Percentiles rank a stretch among this genome's conserved stretches.
phyloP scores from a whole-genome alignment of 805 yeast genomes.

The Henningerozyma blattae region DNA sequence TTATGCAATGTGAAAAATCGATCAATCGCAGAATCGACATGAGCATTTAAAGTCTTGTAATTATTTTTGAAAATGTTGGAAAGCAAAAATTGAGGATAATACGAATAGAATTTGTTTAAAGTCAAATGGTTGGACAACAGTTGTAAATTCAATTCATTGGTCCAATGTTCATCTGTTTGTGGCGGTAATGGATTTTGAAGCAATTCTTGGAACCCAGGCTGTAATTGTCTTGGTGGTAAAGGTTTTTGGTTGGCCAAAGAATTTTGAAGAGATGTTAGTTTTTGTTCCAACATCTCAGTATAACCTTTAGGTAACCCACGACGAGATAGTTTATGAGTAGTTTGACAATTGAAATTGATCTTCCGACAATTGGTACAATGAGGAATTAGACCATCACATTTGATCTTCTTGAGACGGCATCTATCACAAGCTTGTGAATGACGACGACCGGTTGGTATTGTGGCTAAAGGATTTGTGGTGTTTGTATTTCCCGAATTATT shows the following conservation, averaged over 20 bases:
- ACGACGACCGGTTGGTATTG: too few species aligned
- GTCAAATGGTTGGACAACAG: neutral
- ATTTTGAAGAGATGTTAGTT: conserved; percentile 43
- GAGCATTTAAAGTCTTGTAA: conserved; percentile 3
- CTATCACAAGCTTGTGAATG: conserved; percentile 78
- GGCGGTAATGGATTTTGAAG: neutral
- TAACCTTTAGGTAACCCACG: conserved; percentile 75
- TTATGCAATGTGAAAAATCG: conserved; percentile 11
- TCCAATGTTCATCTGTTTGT: neutral
- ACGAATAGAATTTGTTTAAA: neutral
- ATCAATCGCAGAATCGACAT: conserved; percentile 2
- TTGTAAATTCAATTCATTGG: neutral
- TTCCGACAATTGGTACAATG: conserved; percentile 52
- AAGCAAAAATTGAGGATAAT: neutral
- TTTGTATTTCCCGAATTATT: too few species aligned
- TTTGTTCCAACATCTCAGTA: conserved; percentile 60
- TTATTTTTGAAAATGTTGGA: conserved; percentile 6
- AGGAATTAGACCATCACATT: conserved; percentile 45
- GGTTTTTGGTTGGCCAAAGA: neutral
- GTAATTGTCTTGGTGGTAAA: neutral
- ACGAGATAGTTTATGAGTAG: conserved; percentile 62
- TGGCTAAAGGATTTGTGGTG: too few species aligned
- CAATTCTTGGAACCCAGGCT: neutral
- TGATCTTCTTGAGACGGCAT: conserved; percentile 39
- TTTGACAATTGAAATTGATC: conserved; percentile 56